Base-by-base conservation (phyloP, 805 yeast species). In the Kuraishia hungarica region DNA sequence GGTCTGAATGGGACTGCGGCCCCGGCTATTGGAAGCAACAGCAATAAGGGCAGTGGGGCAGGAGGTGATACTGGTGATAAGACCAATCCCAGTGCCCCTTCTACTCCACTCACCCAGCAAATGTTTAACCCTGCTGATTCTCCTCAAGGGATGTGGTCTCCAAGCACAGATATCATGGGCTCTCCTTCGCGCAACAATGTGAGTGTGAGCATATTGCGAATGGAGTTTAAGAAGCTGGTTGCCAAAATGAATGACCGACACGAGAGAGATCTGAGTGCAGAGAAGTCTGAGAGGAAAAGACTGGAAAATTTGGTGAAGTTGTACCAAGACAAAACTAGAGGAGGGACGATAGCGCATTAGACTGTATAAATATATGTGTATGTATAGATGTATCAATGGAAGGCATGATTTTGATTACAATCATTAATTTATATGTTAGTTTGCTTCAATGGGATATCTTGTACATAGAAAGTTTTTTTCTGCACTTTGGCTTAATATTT, bases 211-310 rank as follows among this genome's bases (percentile, higher is more conserved):
- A 82, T 86, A 2, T 70, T 87, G 67, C 73, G 89, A 55, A 75
- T 80, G 58, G 91, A 87, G 66, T 87, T 86, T 70, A 86, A 81
- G 67, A 84, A 81, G 61, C 70, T 86, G 52, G 82, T 86, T 3
- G 70, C 76, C 22, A 83, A 82, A 47, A 79, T 86, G 56, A 88
- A 84, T 58, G 79, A 76, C 51, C 81, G 76, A 55, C 82, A 84
- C 61, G 89, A 84, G 59, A 62, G 71, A 11, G 87, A 85, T 58
- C 66, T 87, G 50, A 72, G 74, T 43, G 76, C 77, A 59, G 89
- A 85, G 66, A 74, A 81, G 49, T 67, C 74, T n/a, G 75, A 76
- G 58, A 73, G 83, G 59, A 67, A 73, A 47, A 72, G 79, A 57
- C 64, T 83, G 39, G 73, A 74, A 51, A 66, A 71, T 39, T 64